These are phyloP conservation scores for Lumnitzera racemosa DNA, from an alignment of 345 rosid genomes.

Conservation along the genomic window DNA sequence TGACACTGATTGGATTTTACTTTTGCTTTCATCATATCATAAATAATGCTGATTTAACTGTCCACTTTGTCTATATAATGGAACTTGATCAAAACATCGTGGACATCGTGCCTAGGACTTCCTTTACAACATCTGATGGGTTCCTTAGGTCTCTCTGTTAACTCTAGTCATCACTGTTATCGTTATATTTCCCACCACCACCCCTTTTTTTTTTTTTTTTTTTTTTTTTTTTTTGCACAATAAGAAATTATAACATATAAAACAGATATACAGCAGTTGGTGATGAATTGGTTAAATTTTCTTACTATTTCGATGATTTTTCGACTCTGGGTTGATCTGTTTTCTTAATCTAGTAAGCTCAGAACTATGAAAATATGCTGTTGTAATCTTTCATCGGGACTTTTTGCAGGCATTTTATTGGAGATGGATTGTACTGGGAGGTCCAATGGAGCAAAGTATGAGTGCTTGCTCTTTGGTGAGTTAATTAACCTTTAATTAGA, in stretches of 20 bases:
- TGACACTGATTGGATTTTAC: slow-evolving; percentile 11
- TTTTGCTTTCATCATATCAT: slow-evolving; percentile 21
- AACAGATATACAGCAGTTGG: too few relatives aligned
- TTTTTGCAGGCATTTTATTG: slow-evolving; percentile 21
- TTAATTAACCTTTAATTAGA: background rate
- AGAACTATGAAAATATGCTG: background rate
- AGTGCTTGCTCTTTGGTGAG: slow-evolving; percentile 82
- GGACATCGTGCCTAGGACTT: slow-evolving; percentile 4
- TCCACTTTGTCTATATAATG: slow-evolving; percentile 9
- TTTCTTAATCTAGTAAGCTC: too few relatives aligned
- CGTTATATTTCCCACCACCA: too few relatives aligned
- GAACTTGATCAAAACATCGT: background rate
- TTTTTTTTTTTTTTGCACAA: too few relatives aligned
- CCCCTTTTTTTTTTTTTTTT: too few relatives aligned
- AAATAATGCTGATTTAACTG: slow-evolving; percentile 8
- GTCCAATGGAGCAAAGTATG: slow-evolving; percentile 36
- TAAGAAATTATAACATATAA: too few relatives aligned
- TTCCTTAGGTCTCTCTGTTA: slow-evolving; percentile 17
- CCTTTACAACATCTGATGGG: slow-evolving; percentile 15
- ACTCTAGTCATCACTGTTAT: background rate
- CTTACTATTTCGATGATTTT: too few relatives aligned
- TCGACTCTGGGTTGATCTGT: too few relatives aligned
- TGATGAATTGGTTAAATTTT: too few relatives aligned
- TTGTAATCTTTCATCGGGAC: background rate
- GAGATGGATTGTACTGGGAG: slow-evolving; percentile 50